Base-by-base conservation (phyloP, 1,284 basidiomycete species). In the Baeospora myosura region DNA sequence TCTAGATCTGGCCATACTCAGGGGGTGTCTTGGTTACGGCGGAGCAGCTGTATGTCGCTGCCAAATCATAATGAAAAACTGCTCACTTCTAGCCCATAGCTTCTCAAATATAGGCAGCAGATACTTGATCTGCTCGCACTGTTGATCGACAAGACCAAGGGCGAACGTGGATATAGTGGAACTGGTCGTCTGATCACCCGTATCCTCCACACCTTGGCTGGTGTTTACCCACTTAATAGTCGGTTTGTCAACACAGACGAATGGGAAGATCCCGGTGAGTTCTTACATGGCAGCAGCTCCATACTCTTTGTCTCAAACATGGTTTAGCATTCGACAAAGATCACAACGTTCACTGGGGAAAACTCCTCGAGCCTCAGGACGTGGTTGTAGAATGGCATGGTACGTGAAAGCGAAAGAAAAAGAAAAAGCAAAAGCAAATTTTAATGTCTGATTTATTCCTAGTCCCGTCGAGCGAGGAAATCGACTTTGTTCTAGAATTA, bases 361-460 rank as follows among this genome's bases (percentile, higher is more conserved):
- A 78, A 47, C 65, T 88, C 44, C 93, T 88, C 62, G 77, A 87
- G 42, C 69, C 83, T 5, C 73, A 83, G 49, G 87, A 96, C 41
- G 83, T 93, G 37, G 73, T 80, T 46, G 75, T 95, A 17, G 78
- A 88, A 46, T 98, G 96, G 95, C 92, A 95, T 56, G 74, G 84
- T 85, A 54, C 40, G 20, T 37, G 12, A 18, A 26, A 35, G 10
- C 25, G 11, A 2, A 20, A 20, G 16, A 34, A 20, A 20, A 17
- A 17, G 33, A 11, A 20, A 3, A 20, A 34, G 16, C 8, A 17
- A 4, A 17, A 11, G 17, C 17, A 7, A 21, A 17, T 34, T 40
- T 24, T 38, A 33, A 30, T 29, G 44, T 20, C 39, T 25, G 35
- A 21, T 36, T 44, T 18, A 32, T 43, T 35, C 47, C 4, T 44